Evolutionary conservation across 2,329 filamentous ascomycete genomes (phyloP), one percentile per base, ranked within the genome.

Genomic region (Ophiocordyceps camponoti-saundersi): DNA sequence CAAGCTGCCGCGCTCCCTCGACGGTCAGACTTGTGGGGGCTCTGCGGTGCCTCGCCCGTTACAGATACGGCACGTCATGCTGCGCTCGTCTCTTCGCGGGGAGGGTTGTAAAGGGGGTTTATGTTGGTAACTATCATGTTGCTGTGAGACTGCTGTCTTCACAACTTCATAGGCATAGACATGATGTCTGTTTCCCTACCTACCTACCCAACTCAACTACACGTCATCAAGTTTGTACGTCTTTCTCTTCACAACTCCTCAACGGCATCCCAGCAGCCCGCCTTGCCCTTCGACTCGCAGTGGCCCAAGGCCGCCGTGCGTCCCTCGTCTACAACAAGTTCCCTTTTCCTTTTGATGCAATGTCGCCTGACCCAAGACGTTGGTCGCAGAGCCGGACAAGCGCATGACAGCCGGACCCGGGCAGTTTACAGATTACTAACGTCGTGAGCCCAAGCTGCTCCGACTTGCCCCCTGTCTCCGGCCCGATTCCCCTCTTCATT

Each of bases 381-480:
- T 22, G n/a, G 39, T 20, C 39, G 20, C n/a, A 55, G 53, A 50
- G 52, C 55, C 54, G 61, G 55, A 70, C 69, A 67, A 66, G 66
- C 58, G 60, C 59, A 64, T 61, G 56, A 61, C 59, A 68, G 63
- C 62, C 65, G 63, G 65, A 36, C 13, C 32, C 32, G n/a, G 32
- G 13, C 13, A 36, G 13, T 13, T 36, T 13, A 36, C 6, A 16
- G 32, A 26, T 36, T 36, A 36, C 32, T 36, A 15, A 36, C 32
- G 32, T 36, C 11, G 13, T 36, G 32, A n/a, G 32, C 32, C n/a
- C 13, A 16, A 16, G 13, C 32, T n/a, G 32, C 32, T 36, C 32
- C 32, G 32, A 36, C n/a, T 36, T 36, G 13, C 11, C 32, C 32
- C 32, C n/a, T 36, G 32, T n/a, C 32, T 36, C 32, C 32, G 32